These are phyloP conservation scores for Vaccinium corymbosum DNA, from an alignment of 148 eudicot species.

Conservation along the genomic window DNA sequence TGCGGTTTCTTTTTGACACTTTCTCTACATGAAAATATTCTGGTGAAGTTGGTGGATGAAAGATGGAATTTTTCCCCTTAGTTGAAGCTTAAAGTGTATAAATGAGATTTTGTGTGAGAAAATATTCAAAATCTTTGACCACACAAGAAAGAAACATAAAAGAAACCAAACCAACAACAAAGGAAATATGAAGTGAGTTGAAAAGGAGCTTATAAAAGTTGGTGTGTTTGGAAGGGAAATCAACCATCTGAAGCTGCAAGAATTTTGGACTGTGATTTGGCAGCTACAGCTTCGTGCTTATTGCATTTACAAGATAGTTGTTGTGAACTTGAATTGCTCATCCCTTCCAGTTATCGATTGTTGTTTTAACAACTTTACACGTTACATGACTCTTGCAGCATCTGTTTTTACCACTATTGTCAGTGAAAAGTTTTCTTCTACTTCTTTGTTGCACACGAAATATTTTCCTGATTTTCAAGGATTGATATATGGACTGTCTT, in stretches of 20 bases:
- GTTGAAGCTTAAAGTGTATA: neutral
- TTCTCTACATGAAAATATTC: neutral
- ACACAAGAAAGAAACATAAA: neutral
- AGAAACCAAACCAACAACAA: neutral
- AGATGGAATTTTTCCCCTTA: neutral
- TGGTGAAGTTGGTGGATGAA: neutral
- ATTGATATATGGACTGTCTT: neutral
- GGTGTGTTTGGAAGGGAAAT: neutral
- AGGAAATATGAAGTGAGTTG: constrained; percentile 1
- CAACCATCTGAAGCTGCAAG: neutral
- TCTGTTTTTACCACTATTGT: neutral
- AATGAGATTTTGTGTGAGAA: neutral
- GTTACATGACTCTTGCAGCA: neutral
- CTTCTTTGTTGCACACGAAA: neutral
- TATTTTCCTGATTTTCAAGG: neutral
- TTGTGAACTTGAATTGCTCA: neutral
- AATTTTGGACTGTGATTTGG: neutral
- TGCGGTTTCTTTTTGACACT: neutral
- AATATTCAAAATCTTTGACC: neutral
- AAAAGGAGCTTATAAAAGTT: neutral
- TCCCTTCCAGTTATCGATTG: neutral
- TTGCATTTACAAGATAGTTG: neutral
- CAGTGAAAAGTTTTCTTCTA: neutral
- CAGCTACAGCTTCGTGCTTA: neutral
- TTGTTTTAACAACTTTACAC: neutral